Percentiles rank a stretch among this genome's conserved stretches.
Evolutionary conservation across 257 asterid genomes (phyloP).

Genomic region (Solanum megistacrolobum): DNA sequence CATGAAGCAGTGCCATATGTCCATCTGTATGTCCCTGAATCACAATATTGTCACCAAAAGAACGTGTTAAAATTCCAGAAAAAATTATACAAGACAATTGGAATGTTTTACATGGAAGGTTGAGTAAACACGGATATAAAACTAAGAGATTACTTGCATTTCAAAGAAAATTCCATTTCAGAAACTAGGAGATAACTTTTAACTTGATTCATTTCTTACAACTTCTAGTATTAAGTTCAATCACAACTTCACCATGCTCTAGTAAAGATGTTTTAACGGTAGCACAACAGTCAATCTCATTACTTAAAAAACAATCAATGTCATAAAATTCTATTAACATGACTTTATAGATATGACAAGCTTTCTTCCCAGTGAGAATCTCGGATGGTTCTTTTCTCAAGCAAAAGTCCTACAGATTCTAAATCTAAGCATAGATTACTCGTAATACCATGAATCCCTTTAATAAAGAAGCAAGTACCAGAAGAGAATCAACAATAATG

Average conservation of each 20-base stretch:
- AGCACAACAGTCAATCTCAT: neutral
- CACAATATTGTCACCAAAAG: conserved; percentile 5
- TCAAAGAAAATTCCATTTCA: neutral
- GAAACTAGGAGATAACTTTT: neutral
- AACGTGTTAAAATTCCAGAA: neutral
- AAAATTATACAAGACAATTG: neutral
- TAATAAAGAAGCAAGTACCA: neutral
- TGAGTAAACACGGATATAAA: neutral
- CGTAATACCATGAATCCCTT: neutral
- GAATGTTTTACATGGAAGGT: neutral
- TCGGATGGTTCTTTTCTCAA: neutral
- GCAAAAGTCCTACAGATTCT: neutral
- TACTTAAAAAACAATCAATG: neutral
- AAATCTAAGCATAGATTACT: neutral
- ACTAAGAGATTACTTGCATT: neutral
- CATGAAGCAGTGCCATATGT: conserved; percentile 81
- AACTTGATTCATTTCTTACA: neutral
- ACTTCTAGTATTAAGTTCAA: neutral
- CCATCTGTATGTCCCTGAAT: conserved; percentile 97
- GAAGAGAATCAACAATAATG: neutral
- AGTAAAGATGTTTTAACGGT: neutral
- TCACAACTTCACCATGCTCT: neutral
- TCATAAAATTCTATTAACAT: neutral
- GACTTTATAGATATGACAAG: neutral
- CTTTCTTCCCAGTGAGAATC: neutral